Evolutionary conservation across 164 flowering plant species (phyloP).

Genomic region (Liriodendron chinense): DNA sequence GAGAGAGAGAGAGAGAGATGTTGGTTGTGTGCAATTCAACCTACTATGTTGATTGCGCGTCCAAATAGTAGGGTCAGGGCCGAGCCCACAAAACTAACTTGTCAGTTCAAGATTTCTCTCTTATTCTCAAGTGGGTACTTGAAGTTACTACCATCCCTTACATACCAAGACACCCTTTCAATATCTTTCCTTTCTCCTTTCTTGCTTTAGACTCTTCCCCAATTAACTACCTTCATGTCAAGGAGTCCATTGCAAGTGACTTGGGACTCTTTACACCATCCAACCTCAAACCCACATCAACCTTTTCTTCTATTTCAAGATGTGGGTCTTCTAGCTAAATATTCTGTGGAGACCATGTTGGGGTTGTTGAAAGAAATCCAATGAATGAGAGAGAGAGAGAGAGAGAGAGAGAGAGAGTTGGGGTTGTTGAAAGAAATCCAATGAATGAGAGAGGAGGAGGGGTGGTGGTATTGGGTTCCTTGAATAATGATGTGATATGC

Average conservation of each 20-base stretch:
- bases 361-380: not conserved
- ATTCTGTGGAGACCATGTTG: not conserved
- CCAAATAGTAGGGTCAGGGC: not conserved
- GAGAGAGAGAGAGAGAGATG: not conserved
- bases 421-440: not conserved
- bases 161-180: constrained; percentile 28
- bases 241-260: constrained; percentile 19
- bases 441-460: too few species aligned
- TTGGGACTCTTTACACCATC: not conserved
- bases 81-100: not conserved
- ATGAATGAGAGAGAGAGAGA: too few species aligned
- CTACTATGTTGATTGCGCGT: constrained; percentile 17
- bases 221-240: not conserved
- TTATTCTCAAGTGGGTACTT: constrained; percentile 15
- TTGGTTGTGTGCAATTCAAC: constrained; percentile 24
- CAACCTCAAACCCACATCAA: not conserved
- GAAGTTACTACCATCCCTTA: constrained; percentile 36
- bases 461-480: too few species aligned
- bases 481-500: too few species aligned
- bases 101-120: not conserved
- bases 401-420: too few species aligned
- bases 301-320: constrained; percentile 15
- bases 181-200: not conserved
- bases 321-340: constrained; percentile 3
- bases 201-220: constrained; percentile 36